These are phyloP conservation scores for Chenopodium quinoa DNA, from an alignment of 148 eudicot species.

Conservation along the genomic window DNA sequence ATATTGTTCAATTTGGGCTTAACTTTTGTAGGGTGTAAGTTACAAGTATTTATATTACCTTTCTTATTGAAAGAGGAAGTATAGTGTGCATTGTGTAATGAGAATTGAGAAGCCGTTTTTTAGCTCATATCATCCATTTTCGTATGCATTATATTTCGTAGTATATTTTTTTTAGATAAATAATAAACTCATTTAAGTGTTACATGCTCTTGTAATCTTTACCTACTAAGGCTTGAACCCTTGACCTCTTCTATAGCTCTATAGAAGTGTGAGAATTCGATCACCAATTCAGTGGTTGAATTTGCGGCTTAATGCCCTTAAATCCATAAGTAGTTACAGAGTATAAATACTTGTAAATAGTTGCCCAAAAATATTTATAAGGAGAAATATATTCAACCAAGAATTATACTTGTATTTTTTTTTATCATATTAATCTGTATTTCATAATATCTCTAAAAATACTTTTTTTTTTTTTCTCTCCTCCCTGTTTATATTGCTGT, in stretches of 20 bases:
- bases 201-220: background rate
- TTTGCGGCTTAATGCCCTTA: background rate
- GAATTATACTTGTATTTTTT: background rate
- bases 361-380: background rate
- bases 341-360: background rate
- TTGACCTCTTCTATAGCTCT: background rate
- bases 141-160: background rate
- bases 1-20: background rate
- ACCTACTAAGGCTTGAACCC: background rate
- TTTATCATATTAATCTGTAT: background rate
- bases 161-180: background rate
- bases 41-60: background rate
- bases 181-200: background rate
- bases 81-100: background rate
- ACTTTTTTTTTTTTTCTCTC: background rate
- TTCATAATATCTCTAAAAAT: background rate
- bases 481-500: background rate
- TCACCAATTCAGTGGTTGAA: background rate
- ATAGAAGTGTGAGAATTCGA: background rate
- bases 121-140: too few relatives aligned
- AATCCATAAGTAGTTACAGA: background rate
- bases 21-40: background rate
- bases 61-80: background rate
- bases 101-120: background rate
- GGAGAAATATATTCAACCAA: background rate